Base-by-base conservation (phyloP, 768 basidiomycete species). In the Amanita exitialis region DNA sequence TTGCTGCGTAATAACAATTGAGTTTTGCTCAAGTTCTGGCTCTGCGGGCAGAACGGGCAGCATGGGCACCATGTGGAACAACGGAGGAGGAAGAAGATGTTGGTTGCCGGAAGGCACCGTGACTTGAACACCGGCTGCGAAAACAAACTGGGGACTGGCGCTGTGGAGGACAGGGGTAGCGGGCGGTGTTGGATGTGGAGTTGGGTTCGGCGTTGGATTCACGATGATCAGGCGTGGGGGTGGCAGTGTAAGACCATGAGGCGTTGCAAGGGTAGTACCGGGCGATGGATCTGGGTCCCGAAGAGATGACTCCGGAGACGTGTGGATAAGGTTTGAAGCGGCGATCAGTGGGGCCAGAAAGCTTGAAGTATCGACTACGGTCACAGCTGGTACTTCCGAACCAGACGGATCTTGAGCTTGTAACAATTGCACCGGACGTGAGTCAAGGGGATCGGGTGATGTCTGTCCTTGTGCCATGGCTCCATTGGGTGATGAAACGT, bases 171-270 rank as follows among this genome's bases (percentile, higher is more conserved):
- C 61, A 7, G 84, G 86, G 1, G 85, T 86, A 1, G 80, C 75
- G 2, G 87, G 88, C 6, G 88, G 86, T 1, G 88, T 90, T 1
- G 86, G 86, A 62, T 86, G 83, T 0, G 83, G 83, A 0, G 82
- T 83, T 1, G 82, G 84, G 56, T 82, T 83, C 2, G 86, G 86
- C 0, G 86, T 88, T 15, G 86, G 84, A 56, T 83, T 80, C 7
- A 88, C 79, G 18, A 90, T 74, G 13, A 87, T 75, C 5, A 90
- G 73, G 23, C 74, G 71, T 12, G 82, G 82, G 28, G 76, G 58
- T 49, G 65, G 54, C 53, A 57, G 54, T 23, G 49, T 44, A 35
- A 42, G 35, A 20, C 41, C 44, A 39, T 46, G 53, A 37, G 56
- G 44, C 37, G 54, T 51, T 20, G 47, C 47, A 51, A 54, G 44